Evolutionary conservation across 1,139 yeast genomes (phyloP).

Genomic region (Lodderomyces jiufengensis): DNA sequence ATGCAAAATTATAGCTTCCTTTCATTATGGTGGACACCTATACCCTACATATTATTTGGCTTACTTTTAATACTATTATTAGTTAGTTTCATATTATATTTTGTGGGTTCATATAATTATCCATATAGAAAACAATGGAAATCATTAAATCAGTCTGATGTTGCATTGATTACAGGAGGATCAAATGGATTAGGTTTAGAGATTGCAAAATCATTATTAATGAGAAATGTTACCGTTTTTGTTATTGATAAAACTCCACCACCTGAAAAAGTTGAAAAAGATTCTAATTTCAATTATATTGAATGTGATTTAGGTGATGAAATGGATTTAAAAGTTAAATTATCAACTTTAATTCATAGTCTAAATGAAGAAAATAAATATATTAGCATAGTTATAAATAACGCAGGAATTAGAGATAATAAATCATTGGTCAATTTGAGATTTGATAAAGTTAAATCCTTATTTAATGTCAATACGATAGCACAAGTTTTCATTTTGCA

Average conservation of each 20-base stretch:
- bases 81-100: slow-evolving; percentile 2
- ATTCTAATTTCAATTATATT: slow-evolving; percentile 24
- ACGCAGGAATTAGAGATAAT: slow-evolving; percentile 68
- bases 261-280: slow-evolving; percentile 3
- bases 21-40: slow-evolving; percentile 1
- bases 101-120: slow-evolving; percentile 2
- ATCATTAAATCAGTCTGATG: slow-evolving; percentile 18
- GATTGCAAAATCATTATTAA: slow-evolving; percentile 33
- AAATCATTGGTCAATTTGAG: slow-evolving; percentile 38
- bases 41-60: slow-evolving; percentile 2
- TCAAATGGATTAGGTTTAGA: slow-evolving; percentile 57
- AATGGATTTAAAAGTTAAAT: slow-evolving; percentile 19
- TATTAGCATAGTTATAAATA: slow-evolving; percentile 60
- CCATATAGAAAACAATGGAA: slow-evolving; percentile 11
- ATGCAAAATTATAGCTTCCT: neutral
- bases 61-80: neutral
- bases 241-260: slow-evolving; percentile 48
- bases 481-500: slow-evolving; percentile 53
- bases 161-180: slow-evolving; percentile 64
- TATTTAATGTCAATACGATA: slow-evolving; percentile 54
- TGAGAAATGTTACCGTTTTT: slow-evolving; percentile 31
- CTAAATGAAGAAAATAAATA: slow-evolving; percentile 27
- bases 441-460: slow-evolving; percentile 25
- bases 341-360: slow-evolving; percentile 22
- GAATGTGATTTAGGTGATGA: slow-evolving; percentile 51